Evolutionary conservation across 768 basidiomycete species (phyloP).

Genomic region (Suillus clintonianus): DNA sequence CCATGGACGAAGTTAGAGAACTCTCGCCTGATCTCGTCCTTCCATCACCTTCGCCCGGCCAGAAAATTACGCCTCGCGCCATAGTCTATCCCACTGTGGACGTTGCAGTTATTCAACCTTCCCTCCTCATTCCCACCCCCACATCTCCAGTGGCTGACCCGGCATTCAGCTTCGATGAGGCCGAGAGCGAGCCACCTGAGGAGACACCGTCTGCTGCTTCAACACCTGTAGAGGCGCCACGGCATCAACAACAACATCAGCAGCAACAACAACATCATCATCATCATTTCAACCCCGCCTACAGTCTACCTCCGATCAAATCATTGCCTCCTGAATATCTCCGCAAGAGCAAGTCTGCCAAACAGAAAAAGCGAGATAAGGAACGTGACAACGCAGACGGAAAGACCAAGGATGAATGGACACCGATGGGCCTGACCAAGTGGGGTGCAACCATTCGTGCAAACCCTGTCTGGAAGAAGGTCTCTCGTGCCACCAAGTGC

Average conservation of each 20-base stretch:
- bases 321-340: slow-evolving; percentile 56
- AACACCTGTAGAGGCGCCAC: slow-evolving; percentile 18
- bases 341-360: slow-evolving; percentile 48
- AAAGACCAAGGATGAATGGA: slow-evolving; percentile 60
- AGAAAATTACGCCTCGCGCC: slow-evolving; percentile 7
- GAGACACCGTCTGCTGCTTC: slow-evolving; percentile 12
- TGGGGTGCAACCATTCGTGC: slow-evolving; percentile 77
- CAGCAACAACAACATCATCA: background rate
- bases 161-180: slow-evolving; percentile 34
- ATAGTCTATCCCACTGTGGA: slow-evolving; percentile 31
- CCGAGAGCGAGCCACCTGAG: slow-evolving; percentile 26
- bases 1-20: slow-evolving; percentile 22
- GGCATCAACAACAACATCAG: slow-evolving; percentile 17
- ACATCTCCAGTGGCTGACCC: slow-evolving; percentile 35
- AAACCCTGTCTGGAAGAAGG: slow-evolving; percentile 74
- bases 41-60: slow-evolving; percentile 23
- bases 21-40: slow-evolving; percentile 24
- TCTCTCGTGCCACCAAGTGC: slow-evolving; percentile 74
- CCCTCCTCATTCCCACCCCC: slow-evolving; percentile 38
- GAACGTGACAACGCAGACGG: slow-evolving; percentile 38
- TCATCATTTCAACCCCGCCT: slow-evolving; percentile 46
- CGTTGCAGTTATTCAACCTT: slow-evolving; percentile 24
- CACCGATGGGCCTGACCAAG: slow-evolving; percentile 62
- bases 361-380: slow-evolving; percentile 55
- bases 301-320: slow-evolving; percentile 57